phyloP scores from a whole-genome alignment of 805 yeast species.

The Pichia cabralensis region DNA sequence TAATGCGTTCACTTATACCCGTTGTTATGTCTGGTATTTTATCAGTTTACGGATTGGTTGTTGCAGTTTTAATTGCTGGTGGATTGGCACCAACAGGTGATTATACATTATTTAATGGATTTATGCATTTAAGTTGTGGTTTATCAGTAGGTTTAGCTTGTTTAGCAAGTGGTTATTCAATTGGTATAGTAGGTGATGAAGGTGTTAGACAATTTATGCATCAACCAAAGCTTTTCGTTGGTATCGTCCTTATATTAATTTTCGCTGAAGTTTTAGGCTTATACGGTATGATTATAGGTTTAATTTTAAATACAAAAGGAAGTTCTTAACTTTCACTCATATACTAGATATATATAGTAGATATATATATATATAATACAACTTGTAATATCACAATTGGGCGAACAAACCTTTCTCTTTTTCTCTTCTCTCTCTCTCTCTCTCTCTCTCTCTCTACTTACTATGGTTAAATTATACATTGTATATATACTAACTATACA shows the following conservation, averaged over 20 bases:
- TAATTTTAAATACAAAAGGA: conserved; percentile 85
- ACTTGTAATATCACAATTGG: no score
- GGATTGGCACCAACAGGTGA: conserved; percentile 68
- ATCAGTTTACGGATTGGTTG: conserved; percentile 95
- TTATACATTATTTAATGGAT: conserved; percentile 89
- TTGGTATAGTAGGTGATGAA: conserved; percentile 98
- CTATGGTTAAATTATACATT: no score
- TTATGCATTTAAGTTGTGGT: conserved; percentile 96
- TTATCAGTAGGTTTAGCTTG: conserved; percentile 94
- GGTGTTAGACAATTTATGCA: conserved; percentile 98
- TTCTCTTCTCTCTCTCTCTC: no score
- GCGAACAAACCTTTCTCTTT: no score
- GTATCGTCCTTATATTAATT: conserved; percentile 94
- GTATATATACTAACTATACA: no score
- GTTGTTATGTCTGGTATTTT: conserved; percentile 98
- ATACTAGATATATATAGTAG: not conserved
- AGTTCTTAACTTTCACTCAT: conserved; percentile 33
- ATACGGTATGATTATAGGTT: conserved; percentile 90
- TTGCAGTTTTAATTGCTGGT: conserved; percentile 90
- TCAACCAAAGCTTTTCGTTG: conserved; percentile 95
- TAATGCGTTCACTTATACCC: conserved; percentile 92
- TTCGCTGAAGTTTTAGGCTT: conserved; percentile 97
- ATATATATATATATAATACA: no score
- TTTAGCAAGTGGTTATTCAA: conserved; percentile 93
- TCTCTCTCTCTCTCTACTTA: no score